Base-by-base conservation (phyloP, 139 green algal species). In the Marvania coccoides region DNA sequence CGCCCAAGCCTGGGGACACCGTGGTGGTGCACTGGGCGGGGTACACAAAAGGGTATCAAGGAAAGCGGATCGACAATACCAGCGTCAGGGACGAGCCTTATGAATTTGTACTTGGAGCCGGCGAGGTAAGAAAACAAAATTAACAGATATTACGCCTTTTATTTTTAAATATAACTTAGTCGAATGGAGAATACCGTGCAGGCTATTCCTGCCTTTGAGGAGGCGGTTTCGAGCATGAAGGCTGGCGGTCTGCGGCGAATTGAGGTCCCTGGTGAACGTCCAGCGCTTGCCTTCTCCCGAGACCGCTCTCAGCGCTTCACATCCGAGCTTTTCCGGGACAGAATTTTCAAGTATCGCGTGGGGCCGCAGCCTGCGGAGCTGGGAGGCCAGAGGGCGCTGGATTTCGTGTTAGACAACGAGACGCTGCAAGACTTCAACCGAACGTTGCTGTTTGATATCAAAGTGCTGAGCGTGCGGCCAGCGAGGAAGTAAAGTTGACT, bases 351-450 rank as follows among this genome's bases (percentile, higher is more conserved):
- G 59, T 80, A 78, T 31, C 29, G 56, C 8, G 34, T 38, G 13
- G 71, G 72, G 7, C 72, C 72, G 8, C 59, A 78, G 37, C 72
- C 72, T 5, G 15, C 15, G 12, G 69, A 78, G 61, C 75, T 92
- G 10, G 82, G 78, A 7, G 87, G 87, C 0, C 79, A 90, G 61
- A 70, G 88, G 0, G 85, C 88, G 2, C 78, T 95, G 38, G 88
- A 95, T 69, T 95, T 95, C 70, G 85, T 95, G 36, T 74, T 95
- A 13, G 88, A 95, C 74, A 95, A 94, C 69, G 46, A 65, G 6
- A 84, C 73, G 5, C 61, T 80, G 23, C 39, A 61, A 5, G 33
- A 42, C 31, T 80, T 76, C 54, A 79, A 80, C 42, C 53, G 67
- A 15, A 89, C 82, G 7, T 69, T 95, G 45, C 75, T 95, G 6